phyloP scores from a whole-genome alignment of 2,329 filamentous ascomycete genomes.

The Diaporthe sp. region DNA sequence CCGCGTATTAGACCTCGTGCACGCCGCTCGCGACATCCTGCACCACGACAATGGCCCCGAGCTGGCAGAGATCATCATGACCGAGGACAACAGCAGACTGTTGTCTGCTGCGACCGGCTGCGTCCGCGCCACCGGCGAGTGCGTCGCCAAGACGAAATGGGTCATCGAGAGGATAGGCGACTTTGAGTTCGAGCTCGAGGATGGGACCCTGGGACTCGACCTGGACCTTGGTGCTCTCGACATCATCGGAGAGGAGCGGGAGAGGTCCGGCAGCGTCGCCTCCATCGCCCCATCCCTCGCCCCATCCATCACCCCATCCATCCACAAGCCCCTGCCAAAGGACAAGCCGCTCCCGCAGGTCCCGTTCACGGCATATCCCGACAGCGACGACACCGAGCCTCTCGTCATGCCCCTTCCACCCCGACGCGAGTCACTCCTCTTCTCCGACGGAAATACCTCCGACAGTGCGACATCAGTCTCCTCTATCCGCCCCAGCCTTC shows the following conservation, averaged over 20 bases:
- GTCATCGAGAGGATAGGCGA: conserved; percentile 91
- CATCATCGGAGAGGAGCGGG: conserved; percentile 48
- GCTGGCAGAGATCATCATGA: conserved; percentile 82
- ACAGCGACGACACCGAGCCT: conserved; percentile 42
- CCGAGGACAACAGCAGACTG: conserved; percentile 80
- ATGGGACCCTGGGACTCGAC: conserved; percentile 65
- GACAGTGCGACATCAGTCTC: conserved; percentile 59
- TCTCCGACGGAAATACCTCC: conserved; percentile 52
- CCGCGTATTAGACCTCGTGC: conserved; percentile 82
- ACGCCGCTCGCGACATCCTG: conserved; percentile 83
- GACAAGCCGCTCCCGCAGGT: conserved; percentile 77
- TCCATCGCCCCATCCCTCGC: conserved; percentile 30
- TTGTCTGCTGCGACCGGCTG: conserved; percentile 85
- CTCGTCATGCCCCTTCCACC: conserved; percentile 46
- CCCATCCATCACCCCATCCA: conserved; percentile 27
- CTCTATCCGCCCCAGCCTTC: conserved; percentile 59
- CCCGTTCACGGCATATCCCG: conserved; percentile 62
- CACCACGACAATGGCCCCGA: conserved; percentile 70
- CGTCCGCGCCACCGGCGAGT: conserved; percentile 90
- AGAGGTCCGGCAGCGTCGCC: conserved; percentile 43
- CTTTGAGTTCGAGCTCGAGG: conserved; percentile 84
- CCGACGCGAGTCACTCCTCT: conserved; percentile 53
- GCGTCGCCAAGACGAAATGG: conserved; percentile 85
- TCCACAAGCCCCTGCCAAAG: conserved; percentile 56
- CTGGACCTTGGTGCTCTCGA: conserved; percentile 64